A percentile compares a stretch with the other conserved stretches of the same genome.
phyloP scores from a whole-genome alignment of 257 asterid genomes.

The Gardenia jasminoides region DNA sequence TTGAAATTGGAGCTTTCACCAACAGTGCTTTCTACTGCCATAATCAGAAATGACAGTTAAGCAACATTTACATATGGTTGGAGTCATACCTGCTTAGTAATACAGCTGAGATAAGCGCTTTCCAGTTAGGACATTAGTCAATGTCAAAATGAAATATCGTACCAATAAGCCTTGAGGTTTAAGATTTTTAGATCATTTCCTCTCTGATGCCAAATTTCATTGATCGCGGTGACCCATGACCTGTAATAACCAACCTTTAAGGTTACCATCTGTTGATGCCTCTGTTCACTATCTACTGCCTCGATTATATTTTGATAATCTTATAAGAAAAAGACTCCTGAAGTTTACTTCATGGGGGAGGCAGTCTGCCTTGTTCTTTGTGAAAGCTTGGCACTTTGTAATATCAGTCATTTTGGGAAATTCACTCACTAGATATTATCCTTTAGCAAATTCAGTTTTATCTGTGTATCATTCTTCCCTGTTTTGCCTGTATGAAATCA shows the following conservation, averaged over 20 bases:
- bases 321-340: too few species aligned
- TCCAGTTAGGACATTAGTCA: constrained; percentile 8
- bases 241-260: not conserved
- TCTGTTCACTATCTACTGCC: not conserved
- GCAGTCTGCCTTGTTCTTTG: not conserved
- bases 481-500: not conserved
- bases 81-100: not conserved
- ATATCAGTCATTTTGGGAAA: not conserved
- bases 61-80: not conserved
- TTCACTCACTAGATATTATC: not conserved
- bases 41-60: not conserved
- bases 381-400: not conserved
- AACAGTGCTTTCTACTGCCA: not conserved
- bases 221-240: not conserved
- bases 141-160: not conserved
- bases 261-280: too few species aligned
- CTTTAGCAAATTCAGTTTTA: not conserved
- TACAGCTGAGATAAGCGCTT: not conserved
- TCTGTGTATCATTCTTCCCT: not conserved
- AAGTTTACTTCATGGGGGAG: not conserved
- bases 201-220: not conserved
- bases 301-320: not conserved
- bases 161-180: constrained; percentile 12
- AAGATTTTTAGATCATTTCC: not conserved
- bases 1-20: not conserved